phyloP scores from a whole-genome alignment of 306 rosid species.

The Senna tora region DNA sequence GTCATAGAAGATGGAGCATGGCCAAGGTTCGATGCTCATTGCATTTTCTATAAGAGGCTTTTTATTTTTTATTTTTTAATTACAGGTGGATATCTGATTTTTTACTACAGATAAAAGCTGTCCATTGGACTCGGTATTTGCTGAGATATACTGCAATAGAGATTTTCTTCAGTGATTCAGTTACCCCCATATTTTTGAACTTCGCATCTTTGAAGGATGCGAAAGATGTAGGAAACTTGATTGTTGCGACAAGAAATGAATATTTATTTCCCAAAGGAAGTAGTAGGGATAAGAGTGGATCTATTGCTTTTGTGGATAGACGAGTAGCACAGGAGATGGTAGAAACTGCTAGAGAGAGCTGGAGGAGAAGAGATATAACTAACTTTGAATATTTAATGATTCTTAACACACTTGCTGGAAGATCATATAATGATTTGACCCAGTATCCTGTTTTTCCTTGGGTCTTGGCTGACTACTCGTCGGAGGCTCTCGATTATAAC shows the following conservation, averaged over 20 bases:
- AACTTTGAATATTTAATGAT: conserved; percentile 94
- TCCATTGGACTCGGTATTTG: conserved; percentile 93
- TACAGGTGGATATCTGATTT: conserved; percentile 26
- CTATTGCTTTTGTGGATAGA: conserved; percentile 85
- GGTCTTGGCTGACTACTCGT: conserved; percentile 94
- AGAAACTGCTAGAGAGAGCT: conserved; percentile 87
- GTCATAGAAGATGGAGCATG: conserved; percentile 93
- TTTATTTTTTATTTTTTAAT: conserved; percentile 6
- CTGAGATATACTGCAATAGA: conserved; percentile 93
- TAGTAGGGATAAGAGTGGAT: conserved; percentile 76
- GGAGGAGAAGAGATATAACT: conserved; percentile 94
- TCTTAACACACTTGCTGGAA: conserved; percentile 93
- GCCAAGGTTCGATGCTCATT: conserved; percentile 66
- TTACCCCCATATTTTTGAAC: conserved; percentile 86
- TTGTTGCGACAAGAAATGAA: conserved; percentile 84
- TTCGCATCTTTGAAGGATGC: conserved; percentile 84
- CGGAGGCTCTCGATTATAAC: conserved; percentile 92
- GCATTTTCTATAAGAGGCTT: conserved; percentile 33
- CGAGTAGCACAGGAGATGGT: conserved; percentile 89
- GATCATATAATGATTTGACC: conserved; percentile 94
- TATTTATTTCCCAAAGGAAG: conserved; percentile 82
- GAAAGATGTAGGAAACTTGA: conserved; percentile 87
- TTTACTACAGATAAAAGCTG: conserved; percentile 76
- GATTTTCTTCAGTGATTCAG: conserved; percentile 85
- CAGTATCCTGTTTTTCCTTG: conserved; percentile 98